These are phyloP conservation scores for Cucumis sativus DNA, from an alignment of 306 rosid species.

Conservation along the genomic window DNA sequence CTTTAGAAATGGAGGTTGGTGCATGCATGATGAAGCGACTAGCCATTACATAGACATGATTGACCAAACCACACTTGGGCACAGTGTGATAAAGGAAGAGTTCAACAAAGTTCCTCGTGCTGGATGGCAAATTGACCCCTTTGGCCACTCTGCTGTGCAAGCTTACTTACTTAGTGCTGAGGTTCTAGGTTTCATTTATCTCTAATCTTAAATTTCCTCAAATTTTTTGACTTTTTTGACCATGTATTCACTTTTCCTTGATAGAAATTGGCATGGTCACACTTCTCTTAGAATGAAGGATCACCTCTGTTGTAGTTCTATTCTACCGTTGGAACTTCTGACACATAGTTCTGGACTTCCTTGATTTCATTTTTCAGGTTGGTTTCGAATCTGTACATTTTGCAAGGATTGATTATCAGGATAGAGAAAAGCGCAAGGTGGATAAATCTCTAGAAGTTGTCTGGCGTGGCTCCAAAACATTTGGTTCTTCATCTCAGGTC, in stretches of 20 bases:
- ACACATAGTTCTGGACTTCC: neutral
- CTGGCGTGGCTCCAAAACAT: conserved; percentile 80
- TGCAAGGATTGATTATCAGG: conserved; percentile 85
- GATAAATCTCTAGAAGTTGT: conserved; percentile 83
- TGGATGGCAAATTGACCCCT: conserved; percentile 94
- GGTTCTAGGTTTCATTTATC: conserved; percentile 21
- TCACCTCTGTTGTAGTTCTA: neutral
- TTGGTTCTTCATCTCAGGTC: conserved; percentile 83
- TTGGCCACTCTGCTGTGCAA: conserved; percentile 86
- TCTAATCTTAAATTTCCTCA: neutral
- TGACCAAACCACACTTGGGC: conserved; percentile 84
- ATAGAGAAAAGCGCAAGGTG: conserved; percentile 52
- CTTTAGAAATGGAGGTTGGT: conserved; percentile 89
- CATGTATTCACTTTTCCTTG: neutral
- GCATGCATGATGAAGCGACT: conserved; percentile 98
- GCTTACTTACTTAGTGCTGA: conserved; percentile 70
- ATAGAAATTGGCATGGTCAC: neutral
- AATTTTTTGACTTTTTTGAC: neutral
- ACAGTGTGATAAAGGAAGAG: conserved; percentile 41
- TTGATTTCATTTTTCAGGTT: conserved; percentile 27
- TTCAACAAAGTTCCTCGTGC: conserved; percentile 61
- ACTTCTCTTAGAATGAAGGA: neutral
- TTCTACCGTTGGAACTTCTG: neutral
- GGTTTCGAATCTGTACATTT: conserved; percentile 94
- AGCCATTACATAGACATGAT: conserved; percentile 83